These are phyloP conservation scores for Suhomyces anneliseae DNA, from an alignment of 1,139 yeast species.

Conservation along the genomic window DNA sequence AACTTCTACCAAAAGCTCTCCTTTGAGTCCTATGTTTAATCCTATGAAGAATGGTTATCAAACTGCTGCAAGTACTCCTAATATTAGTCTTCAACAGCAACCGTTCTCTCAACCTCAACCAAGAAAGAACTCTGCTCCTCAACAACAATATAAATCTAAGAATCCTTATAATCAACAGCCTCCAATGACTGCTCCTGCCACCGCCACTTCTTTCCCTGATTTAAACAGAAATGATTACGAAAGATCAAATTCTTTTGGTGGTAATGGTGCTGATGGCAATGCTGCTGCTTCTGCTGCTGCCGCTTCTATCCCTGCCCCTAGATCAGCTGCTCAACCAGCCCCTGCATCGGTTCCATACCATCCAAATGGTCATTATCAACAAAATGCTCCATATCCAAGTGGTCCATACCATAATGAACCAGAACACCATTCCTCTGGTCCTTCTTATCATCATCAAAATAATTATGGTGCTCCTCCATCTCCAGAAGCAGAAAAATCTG, in stretches of 20 bases:
- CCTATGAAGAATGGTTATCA: constrained; percentile 6
- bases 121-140: constrained; percentile 8
- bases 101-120: constrained; percentile 1
- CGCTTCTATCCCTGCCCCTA: background rate
- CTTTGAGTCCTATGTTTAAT: constrained; percentile 9
- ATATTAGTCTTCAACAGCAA: constrained; percentile 8
- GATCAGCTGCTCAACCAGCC: background rate
- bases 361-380: background rate
- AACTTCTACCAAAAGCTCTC: constrained; percentile 11
- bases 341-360: background rate
- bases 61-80: constrained; percentile 10
- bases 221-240: background rate
- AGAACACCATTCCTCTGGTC: background rate
- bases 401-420: background rate
- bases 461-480: background rate
- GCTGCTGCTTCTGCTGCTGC: too few relatives aligned
- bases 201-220: constrained; percentile 3
- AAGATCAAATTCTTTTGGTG: too few relatives aligned
- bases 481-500: constrained; percentile 3
- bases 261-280: too few relatives aligned
- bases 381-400: background rate
- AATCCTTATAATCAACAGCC: constrained; percentile 5
- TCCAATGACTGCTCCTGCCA: constrained; percentile 5
- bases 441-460: background rate
- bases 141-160: constrained; percentile 1